Evolutionary conservation across 208 protist genomes (phyloP).

Genomic region (Acanthamoeba sp.): DNA sequence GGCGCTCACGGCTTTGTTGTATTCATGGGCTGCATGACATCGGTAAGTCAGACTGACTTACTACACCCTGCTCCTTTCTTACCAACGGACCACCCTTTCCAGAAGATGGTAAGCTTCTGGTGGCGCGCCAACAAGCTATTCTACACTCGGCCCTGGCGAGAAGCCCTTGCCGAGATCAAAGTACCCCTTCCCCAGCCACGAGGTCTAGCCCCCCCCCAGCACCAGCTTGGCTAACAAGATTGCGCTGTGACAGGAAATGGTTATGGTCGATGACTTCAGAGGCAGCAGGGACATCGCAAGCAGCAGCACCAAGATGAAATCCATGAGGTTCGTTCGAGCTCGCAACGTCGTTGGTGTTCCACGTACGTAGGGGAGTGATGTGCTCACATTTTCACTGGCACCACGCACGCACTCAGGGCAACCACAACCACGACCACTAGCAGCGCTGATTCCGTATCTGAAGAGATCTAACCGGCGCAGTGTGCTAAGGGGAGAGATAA

Average conservation of each 20-base stretch:
- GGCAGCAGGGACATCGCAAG: neutral
- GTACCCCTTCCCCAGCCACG: neutral
- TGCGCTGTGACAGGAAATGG: neutral
- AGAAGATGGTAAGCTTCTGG: neutral
- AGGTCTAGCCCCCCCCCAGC: neutral
- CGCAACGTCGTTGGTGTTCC: no score
- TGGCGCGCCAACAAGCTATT: neutral
- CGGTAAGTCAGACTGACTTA: neutral
- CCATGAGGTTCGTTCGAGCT: no score
- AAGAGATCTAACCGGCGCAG: neutral
- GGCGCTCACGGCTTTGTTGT: conserved; percentile 18
- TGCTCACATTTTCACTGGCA: no score
- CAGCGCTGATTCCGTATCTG: neutral
- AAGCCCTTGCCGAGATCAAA: neutral
- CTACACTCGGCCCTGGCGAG: conserved; percentile 10
- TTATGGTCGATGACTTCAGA: neutral
- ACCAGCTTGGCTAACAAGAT: no score
- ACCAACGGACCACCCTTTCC: neutral
- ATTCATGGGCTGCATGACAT: neutral
- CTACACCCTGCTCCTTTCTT: no score
- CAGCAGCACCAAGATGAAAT: neutral
- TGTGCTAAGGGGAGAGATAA: neutral
- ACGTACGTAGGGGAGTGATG: no score
- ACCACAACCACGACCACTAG: neutral
- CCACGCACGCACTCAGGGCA: no score